Base-by-base conservation (phyloP, 2,329 filamentous ascomycete genomes). In the Lanzia echinophila region DNA sequence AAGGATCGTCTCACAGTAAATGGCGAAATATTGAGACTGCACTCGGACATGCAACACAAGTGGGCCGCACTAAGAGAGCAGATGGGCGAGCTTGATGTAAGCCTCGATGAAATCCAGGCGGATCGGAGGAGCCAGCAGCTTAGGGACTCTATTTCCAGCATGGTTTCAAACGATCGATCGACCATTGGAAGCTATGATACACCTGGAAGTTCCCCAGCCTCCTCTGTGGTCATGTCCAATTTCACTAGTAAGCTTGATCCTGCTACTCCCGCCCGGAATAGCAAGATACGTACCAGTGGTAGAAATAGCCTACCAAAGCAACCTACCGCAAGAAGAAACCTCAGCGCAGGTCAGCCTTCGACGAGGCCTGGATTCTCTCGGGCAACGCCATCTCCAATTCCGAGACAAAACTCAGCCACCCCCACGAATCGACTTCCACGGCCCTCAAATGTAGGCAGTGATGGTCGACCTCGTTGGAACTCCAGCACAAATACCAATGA, bases 1-100 rank as follows among this genome's bases (percentile, higher is more conserved):
- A 88, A 88, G 67, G 90, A 97, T 66, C 83, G 94, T n/a, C 76
- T 96, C 47, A 97, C 94, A 0, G 90, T 97, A 53, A 97, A 99
- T 66, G 94, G 94, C 43, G 94, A 97, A 71, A 94, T 97, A 58
- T 71, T 97, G 28, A 83, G 90, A 43, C 75, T 97, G 32, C 86
- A 96, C 64, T 81, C 83, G 6, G 91, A 97, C 63, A 87, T 96
- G 74, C 85, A 90, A 65, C 77, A 82, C n/a, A 85, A 86, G 63
- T 95, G 91, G 82, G 81, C 86, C 60, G 79, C 81, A 3, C 73
- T 96, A 49, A 89, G 90, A 65, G 77, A 79, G 13, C 82, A 88
- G 58, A 92, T 94, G 73, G 79, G 75, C 55, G 86, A 91, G 5
- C 84, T 94, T 73, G 89, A 96, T 68, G 67, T 77, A 6, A 73